These are phyloP conservation scores for Boletus barrowsii DNA, from an alignment of 768 basidiomycete genomes.

Conservation along the genomic window DNA sequence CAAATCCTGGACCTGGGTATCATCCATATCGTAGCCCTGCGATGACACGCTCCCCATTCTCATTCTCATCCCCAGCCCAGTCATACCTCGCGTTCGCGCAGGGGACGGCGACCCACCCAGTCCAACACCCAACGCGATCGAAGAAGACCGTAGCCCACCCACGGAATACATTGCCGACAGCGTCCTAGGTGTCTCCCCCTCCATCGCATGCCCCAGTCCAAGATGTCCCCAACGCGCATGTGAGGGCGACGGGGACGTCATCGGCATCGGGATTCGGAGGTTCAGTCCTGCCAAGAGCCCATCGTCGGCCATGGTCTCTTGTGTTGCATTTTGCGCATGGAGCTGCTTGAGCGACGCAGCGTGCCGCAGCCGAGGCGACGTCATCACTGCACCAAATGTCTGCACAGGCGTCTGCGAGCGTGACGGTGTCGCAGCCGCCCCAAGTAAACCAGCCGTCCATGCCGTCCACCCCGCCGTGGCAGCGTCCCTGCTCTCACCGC, in stretches of 20 bases:
- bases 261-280: conserved; percentile 60
- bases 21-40: background rate
- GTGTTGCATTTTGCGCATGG: background rate
- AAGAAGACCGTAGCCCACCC: conserved; percentile 47
- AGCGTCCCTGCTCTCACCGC: background rate
- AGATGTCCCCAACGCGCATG: conserved; percentile 9
- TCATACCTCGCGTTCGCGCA: conserved; percentile 1
- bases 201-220: conserved; percentile 14
- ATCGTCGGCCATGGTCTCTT: background rate
- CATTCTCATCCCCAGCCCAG: background rate
- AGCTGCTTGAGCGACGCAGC: conserved; percentile 38
- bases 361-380: conserved; percentile 56
- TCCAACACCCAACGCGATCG: conserved; percentile 27
- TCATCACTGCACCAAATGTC: conserved; percentile 75
- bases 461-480: conserved; percentile 30
- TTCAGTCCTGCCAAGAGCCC: conserved; percentile 44
- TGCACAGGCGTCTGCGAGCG: conserved; percentile 41
- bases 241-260: conserved; percentile 6
- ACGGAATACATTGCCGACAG: conserved; percentile 64
- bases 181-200: conserved; percentile 38
- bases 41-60: background rate
- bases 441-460: conserved; percentile 60
- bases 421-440: conserved; percentile 33
- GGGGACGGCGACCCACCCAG: conserved; percentile 15
- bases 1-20: conserved; percentile 10